These are phyloP conservation scores for Ehretia macrophylla DNA, from an alignment of 257 asterid species.

Conservation along the genomic window DNA sequence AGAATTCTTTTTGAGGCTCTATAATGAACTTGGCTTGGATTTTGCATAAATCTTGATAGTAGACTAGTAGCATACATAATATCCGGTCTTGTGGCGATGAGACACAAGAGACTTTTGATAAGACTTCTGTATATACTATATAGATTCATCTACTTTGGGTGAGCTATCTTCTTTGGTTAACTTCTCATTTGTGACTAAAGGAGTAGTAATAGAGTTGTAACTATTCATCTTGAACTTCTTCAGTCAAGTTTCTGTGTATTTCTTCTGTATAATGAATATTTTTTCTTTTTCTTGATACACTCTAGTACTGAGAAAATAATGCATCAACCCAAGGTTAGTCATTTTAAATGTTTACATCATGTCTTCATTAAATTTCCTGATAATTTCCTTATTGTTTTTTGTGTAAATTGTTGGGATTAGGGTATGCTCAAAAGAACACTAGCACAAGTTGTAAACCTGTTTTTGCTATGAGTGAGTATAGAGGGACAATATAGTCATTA, in stretches of 20 bases:
- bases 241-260: neutral
- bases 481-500: too few species aligned
- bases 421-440: too few species aligned
- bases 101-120: neutral
- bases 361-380: neutral
- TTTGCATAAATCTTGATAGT: neutral
- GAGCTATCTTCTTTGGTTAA: neutral
- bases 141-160: neutral
- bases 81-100: too few species aligned
- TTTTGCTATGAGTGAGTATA: too few species aligned
- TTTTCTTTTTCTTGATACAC: neutral
- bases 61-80: neutral
- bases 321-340: neutral
- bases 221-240: neutral
- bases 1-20: neutral
- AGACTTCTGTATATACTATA: neutral
- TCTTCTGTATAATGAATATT: neutral
- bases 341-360: constrained; percentile 1
- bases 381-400: neutral
- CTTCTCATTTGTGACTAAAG: too few species aligned
- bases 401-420: too few species aligned
- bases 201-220: neutral
- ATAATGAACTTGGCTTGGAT: neutral
- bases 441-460: too few species aligned
- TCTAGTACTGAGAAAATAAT: neutral